Evolutionary conservation across 176 grass and related monocot genomes (phyloP).

Genomic region (Raddia distichophylla): DNA sequence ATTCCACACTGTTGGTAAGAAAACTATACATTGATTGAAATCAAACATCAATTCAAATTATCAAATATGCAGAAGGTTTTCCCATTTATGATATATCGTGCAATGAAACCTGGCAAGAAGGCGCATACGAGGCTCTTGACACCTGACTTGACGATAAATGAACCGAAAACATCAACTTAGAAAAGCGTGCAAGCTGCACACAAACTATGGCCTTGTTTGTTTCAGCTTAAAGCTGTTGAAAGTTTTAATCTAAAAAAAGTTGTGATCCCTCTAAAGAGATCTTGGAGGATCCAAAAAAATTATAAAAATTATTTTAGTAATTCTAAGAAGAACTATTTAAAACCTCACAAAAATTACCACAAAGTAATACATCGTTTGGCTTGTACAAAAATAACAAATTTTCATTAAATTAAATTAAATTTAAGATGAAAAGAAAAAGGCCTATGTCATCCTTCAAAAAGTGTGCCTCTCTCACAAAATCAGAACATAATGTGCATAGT

Average conservation of each 20-base stretch:
- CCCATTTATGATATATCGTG: neutral
- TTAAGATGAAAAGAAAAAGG: too few species aligned
- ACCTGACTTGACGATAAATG: constrained; percentile 1
- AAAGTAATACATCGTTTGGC: too few species aligned
- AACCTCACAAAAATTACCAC: too few species aligned
- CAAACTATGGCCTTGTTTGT: neutral
- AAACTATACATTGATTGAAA: neutral
- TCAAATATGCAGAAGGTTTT: neutral
- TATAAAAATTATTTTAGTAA: too few species aligned
- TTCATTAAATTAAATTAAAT: too few species aligned
- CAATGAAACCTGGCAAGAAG: neutral
- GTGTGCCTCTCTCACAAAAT: neutral
- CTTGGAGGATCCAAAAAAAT: too few species aligned
- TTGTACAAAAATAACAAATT: too few species aligned
- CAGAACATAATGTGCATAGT: neutral
- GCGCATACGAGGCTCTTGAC: neutral
- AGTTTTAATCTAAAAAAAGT: too few species aligned
- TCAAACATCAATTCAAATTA: neutral
- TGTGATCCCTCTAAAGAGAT: too few species aligned
- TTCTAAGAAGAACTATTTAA: too few species aligned
- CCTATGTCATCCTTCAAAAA: neutral
- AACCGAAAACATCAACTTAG: neutral
- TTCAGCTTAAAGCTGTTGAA: too few species aligned
- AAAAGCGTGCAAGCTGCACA: neutral
- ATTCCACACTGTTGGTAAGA: neutral